Percentiles rank a stretch among this genome's conserved stretches.
phyloP scores from a whole-genome alignment of 1,139 yeast species.

The Pichia sp. region DNA sequence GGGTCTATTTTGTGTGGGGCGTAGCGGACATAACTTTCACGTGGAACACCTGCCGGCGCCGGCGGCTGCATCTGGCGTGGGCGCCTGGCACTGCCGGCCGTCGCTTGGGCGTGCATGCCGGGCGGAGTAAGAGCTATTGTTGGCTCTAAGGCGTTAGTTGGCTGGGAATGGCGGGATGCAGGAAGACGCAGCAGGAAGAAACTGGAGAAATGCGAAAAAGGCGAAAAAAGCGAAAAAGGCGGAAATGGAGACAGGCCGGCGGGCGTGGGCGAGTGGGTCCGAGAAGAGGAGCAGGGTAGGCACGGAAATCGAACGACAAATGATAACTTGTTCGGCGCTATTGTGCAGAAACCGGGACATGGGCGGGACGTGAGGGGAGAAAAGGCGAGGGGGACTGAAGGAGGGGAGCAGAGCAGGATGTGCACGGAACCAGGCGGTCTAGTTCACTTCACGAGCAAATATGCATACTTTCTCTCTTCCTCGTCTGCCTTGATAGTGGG shows the following conservation, averaged over 20 bases:
- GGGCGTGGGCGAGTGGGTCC: not conserved
- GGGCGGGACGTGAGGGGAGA: too few species aligned
- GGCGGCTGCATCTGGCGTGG: not conserved
- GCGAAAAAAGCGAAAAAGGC: not conserved
- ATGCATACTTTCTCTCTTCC: too few species aligned
- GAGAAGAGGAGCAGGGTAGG: not conserved
- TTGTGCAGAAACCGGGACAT: not conserved
- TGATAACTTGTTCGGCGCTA: not conserved
- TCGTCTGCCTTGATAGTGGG: too few species aligned
- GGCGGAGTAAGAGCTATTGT: not conserved
- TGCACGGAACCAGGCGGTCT: too few species aligned
- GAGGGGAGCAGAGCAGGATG: too few species aligned
- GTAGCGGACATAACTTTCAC: not conserved
- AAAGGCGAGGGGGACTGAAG: too few species aligned
- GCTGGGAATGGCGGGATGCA: not conserved
- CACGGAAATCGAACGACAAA: not conserved
- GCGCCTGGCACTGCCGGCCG: not conserved
- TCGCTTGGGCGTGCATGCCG: not conserved
- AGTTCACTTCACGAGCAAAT: too few species aligned
- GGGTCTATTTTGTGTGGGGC: not conserved
- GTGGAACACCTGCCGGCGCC: not conserved
- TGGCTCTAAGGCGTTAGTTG: not conserved
- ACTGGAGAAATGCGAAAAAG: not conserved
- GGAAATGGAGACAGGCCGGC: not conserved
- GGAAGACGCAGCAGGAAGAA: not conserved